Base-by-base conservation (phyloP, 768 basidiomycete species). In the Lentinus tigrinus region DNA sequence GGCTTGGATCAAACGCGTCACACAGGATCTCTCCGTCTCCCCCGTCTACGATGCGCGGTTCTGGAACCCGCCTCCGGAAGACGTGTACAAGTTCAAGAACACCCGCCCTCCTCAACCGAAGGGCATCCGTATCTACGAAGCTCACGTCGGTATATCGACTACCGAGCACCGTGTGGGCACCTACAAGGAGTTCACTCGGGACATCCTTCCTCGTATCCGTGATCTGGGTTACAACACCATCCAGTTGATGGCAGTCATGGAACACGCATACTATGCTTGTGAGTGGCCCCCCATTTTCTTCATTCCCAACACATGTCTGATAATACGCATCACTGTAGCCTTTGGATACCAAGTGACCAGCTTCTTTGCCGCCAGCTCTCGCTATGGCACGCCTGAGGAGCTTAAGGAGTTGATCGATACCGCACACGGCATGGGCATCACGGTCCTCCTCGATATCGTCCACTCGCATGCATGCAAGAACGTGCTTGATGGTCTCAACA, bases 381-480 rank as follows among this genome's bases (percentile, higher is more conserved):
- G 97, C n/a, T 98, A 89, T 70, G 96, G 95, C 21, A 88, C 84
- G 3, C 97, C 96, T 2, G 97, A 99, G 70, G 94, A 98, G 31
- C 83, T 99, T 61, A 96, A 92, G 73, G 92, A 95, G 67, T 84
- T 99, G 36, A 82, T 99, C 60, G 97, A 99, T 72, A 92, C 89
- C 21, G 97, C 97, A 0, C 97, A 99, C 68, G 87, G 86, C 31
- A 81, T 98, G 82, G 96, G 95, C 7, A 74, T 99, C 57, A 89
- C 90, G 2, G 93, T 99, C 39, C 86, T 99, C 47, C 85, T 99
- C 47, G 97, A 99, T 67, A 84, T 99, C 52, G 96, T 99, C 0
- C 97, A 99, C 74, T 97, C 94, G 17, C 97, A 99, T 75, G 96
- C 97, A 3, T 95, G 89, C 80, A 99, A 98, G 76, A 99, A 99